Evolutionary conservation across 1,284 basidiomycete species (phyloP).

Genomic region (Rhizoctonia solani): DNA sequence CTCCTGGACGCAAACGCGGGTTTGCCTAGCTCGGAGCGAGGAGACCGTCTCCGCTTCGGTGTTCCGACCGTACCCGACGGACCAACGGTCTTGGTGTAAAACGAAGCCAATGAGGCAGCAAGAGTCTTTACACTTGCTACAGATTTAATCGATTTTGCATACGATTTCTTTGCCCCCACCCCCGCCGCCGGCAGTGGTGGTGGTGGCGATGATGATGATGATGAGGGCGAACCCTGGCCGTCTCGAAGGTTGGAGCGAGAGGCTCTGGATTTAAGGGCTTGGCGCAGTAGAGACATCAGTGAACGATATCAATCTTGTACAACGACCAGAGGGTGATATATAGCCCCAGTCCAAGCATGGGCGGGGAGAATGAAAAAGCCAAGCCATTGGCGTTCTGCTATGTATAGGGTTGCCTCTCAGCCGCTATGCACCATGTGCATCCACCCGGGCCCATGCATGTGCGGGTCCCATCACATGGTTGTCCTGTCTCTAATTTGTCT

Average conservation of each 20-base stretch:
- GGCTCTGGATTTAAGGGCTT: conserved; percentile 2
- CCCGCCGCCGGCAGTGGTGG: too few species aligned
- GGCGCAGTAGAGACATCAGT: conserved; percentile 23
- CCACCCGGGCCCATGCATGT: too few species aligned
- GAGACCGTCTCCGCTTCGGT: background rate
- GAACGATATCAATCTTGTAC: background rate
- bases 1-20: conserved; percentile 9
- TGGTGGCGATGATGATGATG: background rate
- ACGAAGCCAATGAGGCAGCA: conserved; percentile 20
- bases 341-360: background rate
- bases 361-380: background rate
- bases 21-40: conserved; percentile 9
- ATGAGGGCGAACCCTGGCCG: background rate
- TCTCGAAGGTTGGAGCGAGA: background rate
- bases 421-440: too few species aligned
- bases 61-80: background rate
- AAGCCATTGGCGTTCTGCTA: too few species aligned
- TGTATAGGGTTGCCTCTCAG: too few species aligned
- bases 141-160: conserved; percentile 9
- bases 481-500: too few species aligned
- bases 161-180: too few species aligned
- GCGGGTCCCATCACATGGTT: too few species aligned
- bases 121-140: conserved; percentile 4
- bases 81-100: background rate
- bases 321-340: background rate